Base-by-base conservation (phyloP, 352 stramenopile genomes). In the Blastocystis sp. region DNA sequence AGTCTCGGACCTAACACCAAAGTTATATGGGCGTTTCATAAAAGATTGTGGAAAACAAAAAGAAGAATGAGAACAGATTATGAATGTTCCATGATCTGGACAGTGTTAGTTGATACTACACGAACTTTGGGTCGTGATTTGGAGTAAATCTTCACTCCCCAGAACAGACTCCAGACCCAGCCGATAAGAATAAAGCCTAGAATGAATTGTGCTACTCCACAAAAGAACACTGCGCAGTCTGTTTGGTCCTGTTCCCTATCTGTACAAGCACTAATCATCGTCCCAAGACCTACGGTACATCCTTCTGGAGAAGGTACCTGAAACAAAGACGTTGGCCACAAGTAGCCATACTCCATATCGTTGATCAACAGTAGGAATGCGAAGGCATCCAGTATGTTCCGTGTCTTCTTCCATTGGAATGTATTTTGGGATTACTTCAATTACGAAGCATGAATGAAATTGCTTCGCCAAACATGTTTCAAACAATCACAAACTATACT, bases 91-190 rank as follows among this genome's bases (percentile, higher is more conserved):
- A n/a, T 59, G 50, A n/a, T 59, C 20, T 13, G 50, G 2, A n/a
- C 50, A n/a, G 11, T 59, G 50, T 59, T 59, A n/a, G 50, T 59
- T 13, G 13, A n/a, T n/a, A 84, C 73, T 37, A 84, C 29, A 13
- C 47, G 50, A n/a, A 84, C 53, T 29, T 68, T 68, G 18, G 53
- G 45, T 23, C 68, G 59, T 23, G 73, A 84, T 64, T 43, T 29
- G 15, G 34, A 41, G 29, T 84, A 84, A 45, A 84, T 84, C 41
- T 54, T 34, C 18, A 84, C 73, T 66, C 73, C 73, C 73, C 73
- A 84, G 4, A 84, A 37, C 0, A 84, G 64, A 37, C 73, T 84
- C 73, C 73, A 84, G 13, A 84, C 53, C 26, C 54, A 84, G 8
- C 73, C 73, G 2, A 84, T 34, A 34, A 84, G 34, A 26, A 84